Conservation (phyloP, 176 grass and related monocot species). For the bread wheat (Triticum aestivum) region DNA sequence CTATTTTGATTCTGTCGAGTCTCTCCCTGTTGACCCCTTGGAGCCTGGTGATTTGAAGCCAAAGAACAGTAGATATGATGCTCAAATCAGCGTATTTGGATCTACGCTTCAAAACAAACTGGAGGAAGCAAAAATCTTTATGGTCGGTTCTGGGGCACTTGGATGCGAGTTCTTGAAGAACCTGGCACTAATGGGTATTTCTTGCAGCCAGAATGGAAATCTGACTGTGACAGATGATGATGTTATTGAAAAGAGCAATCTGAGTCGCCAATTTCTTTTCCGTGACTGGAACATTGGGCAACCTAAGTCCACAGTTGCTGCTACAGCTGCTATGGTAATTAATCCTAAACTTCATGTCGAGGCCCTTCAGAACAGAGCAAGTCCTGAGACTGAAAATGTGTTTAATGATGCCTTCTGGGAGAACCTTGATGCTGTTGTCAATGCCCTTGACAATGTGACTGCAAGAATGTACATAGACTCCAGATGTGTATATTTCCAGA, state of each 20-base stretch:
- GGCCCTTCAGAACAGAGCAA: slow-evolving; percentile 86
- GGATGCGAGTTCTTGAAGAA: slow-evolving; percentile 97
- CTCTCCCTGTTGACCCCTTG: slow-evolving; percentile 77
- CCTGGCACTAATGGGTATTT: slow-evolving; percentile 86
- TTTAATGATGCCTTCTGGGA: slow-evolving; percentile 89
- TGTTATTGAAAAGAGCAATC: slow-evolving; percentile 96
- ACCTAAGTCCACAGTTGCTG: slow-evolving; percentile 87
- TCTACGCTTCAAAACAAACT: slow-evolving; percentile 76
- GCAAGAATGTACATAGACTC: slow-evolving; percentile 95
- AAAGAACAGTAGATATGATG: slow-evolving; percentile 71
- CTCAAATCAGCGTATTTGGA: slow-evolving; percentile 89
- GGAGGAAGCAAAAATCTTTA: slow-evolving; percentile 79
- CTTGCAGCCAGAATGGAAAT: slow-evolving; percentile 61
- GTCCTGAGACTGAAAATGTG: slow-evolving; percentile 93
- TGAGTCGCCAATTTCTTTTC: slow-evolving; percentile 97
- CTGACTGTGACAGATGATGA: slow-evolving; percentile 91
- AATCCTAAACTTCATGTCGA: slow-evolving; percentile 73
- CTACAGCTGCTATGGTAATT: slow-evolving; percentile 68
- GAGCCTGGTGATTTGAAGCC: slow-evolving; percentile 61
- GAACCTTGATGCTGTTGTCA: slow-evolving; percentile 78
- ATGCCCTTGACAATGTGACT: slow-evolving; percentile 85
- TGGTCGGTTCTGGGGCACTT: slow-evolving; percentile 88
- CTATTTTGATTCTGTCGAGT: slow-evolving; percentile 96
- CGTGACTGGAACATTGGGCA: slow-evolving; percentile 95
- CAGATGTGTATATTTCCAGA: slow-evolving; percentile 88